Base-by-base conservation (phyloP, 129 eudicot species). In the Artemisia annua region DNA sequence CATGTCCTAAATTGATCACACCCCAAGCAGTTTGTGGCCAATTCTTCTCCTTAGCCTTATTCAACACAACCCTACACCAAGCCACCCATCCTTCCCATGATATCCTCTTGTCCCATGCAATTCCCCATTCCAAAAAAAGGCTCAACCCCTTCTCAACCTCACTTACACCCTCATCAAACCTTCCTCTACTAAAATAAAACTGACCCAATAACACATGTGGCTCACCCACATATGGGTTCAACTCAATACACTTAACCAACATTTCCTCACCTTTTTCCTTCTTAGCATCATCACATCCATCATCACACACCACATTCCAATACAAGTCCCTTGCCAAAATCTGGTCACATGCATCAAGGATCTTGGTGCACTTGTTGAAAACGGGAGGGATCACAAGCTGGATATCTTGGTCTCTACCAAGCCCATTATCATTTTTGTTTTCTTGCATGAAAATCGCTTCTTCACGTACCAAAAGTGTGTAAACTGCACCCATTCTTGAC, bases 1-100 rank as follows among this genome's bases (percentile, higher is more conserved):
- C 97, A 22, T 84, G 79, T 0, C 97, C 96, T 79, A 91, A 75
- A 50, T 91, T 91, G 53, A 88, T 91, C 13, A 91, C 72, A 0
- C 93, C 97, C 92, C 92, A 91, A 5, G 89, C 73, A 44, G 80
- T 85, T 1, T 81, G 67, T 14, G 97, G 97, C 97, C 97, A 91
- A 14, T 86, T 64, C 67, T 60, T 88, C 56, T 84, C 90, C 70
- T 85, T 85, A 0, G 96, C 87, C 83, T 88, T 83, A 86, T 84
- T 86, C 24, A 91, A 39, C 83, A 91, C 50, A 11, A 88, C 91
- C 26, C 26, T 24, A 24, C 26, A 24, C 26, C 26, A 24, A 24
- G 26, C 26, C 26, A 24, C 26, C 26, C 26, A 24, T 1, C 26
- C 26, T 24, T 24, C 26, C 26, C 26, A 24, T 24, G 26, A 24